Percentiles rank a stretch among this genome's conserved stretches.
Evolutionary conservation across 768 basidiomycete genomes (phyloP).

Genomic region (Lactarius quietus): DNA sequence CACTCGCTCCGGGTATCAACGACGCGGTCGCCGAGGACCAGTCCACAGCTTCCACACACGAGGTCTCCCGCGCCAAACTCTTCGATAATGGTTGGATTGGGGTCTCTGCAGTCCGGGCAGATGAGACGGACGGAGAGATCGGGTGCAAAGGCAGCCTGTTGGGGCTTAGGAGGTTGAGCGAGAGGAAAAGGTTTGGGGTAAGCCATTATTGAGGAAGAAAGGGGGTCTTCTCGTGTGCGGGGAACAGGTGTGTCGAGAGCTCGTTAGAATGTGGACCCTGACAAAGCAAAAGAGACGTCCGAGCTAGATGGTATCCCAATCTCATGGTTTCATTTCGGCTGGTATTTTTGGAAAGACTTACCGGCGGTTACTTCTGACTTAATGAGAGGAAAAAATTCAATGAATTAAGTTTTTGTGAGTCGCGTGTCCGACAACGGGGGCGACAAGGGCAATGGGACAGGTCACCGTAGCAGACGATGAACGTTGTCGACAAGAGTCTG

Average conservation of each 20-base stretch:
- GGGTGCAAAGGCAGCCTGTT: slow-evolving; percentile 65
- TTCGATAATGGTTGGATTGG: slow-evolving; percentile 92
- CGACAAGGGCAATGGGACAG: background rate
- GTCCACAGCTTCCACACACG: slow-evolving; percentile 89
- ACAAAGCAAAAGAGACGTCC: background rate
- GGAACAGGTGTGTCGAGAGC: background rate
- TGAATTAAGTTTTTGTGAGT: background rate
- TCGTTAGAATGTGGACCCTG: background rate
- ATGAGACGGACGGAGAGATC: slow-evolving; percentile 87
- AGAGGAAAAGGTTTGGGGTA: slow-evolving; percentile 67
- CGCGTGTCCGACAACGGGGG: background rate
- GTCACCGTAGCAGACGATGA: background rate
- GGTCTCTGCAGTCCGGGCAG: slow-evolving; percentile 93
- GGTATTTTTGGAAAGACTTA: background rate
- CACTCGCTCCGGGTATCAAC: slow-evolving; percentile 99
- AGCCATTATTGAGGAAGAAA: slow-evolving; percentile 17
- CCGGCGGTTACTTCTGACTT: background rate
- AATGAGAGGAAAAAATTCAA: background rate
- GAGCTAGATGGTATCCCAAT: slow-evolving; percentile 3
- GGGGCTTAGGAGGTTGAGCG: slow-evolving; percentile 52
- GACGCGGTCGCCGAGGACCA: slow-evolving; percentile 93
- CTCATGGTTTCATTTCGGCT: background rate
- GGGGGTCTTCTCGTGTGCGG: slow-evolving; percentile 7
- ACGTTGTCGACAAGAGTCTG: background rate
- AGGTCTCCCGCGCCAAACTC: slow-evolving; percentile 98